Conservation (phyloP, 2,329 filamentous ascomycete genomes). For the Pseudogymnoascus pannorum region DNA sequence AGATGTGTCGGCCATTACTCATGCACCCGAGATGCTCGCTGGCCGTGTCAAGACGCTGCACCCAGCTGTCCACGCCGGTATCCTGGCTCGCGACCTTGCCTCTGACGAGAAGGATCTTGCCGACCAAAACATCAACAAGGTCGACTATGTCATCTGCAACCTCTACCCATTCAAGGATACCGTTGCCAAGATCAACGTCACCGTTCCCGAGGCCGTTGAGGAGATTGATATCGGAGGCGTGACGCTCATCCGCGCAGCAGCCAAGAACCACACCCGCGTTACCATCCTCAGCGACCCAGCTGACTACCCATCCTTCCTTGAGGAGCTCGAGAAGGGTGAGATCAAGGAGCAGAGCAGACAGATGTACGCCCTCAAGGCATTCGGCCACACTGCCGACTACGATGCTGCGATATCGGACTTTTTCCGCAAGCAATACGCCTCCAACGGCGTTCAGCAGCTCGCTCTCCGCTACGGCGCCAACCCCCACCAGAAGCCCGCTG, state of each 20-base stretch:
- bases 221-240: constrained; percentile 99
- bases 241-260: constrained; percentile 88
- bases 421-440: constrained; percentile 95
- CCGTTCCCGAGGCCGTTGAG: constrained; percentile 91
- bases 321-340: constrained; percentile 80
- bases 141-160: constrained; percentile 96
- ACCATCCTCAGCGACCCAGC: constrained; percentile 91
- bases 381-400: constrained; percentile 96
- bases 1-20: constrained; percentile 95
- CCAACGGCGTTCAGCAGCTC: constrained; percentile 73
- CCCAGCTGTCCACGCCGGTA: constrained; percentile 81
- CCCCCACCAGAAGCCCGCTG: constrained; percentile 95
- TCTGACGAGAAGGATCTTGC: constrained; percentile 96
- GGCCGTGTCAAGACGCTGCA: constrained; percentile 93
- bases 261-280: constrained; percentile 95
- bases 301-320: constrained; percentile 91
- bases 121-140: constrained; percentile 89
- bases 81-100: constrained; percentile 87
- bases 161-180: constrained; percentile 99
- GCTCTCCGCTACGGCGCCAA: constrained; percentile 92
- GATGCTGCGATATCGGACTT: constrained; percentile 91
- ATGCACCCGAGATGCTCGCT: constrained; percentile 92
- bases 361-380: constrained; percentile 90
- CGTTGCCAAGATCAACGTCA: constrained; percentile 93
- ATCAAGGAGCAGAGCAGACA: constrained; percentile 81